Evolutionary conservation across 495 filamentous ascomycete genomes (phyloP).

Genomic region (Alectoria sarmentosa): DNA sequence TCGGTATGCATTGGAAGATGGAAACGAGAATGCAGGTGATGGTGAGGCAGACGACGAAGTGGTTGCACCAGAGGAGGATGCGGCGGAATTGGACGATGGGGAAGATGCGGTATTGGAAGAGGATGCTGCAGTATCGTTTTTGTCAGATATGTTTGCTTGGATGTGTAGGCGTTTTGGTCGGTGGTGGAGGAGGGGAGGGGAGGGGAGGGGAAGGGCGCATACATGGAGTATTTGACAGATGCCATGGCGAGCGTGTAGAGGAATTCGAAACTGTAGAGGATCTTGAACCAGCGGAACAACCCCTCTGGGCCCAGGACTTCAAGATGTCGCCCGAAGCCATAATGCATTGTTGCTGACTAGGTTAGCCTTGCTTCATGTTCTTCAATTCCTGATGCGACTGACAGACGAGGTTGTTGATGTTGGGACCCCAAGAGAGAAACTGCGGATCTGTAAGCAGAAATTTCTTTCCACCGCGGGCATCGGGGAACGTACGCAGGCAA

Average conservation of each 20-base stretch:
- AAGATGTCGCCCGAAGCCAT: neutral
- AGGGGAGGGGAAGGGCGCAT: neutral
- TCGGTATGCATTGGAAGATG: conserved; percentile 18
- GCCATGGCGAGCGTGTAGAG: conserved; percentile 17
- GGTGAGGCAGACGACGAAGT: conserved; percentile 13
- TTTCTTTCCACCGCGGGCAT: neutral
- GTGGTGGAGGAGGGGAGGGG: neutral
- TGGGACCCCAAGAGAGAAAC: conserved; percentile 21
- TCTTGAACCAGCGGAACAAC: conserved; percentile 14
- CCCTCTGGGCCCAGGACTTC: neutral
- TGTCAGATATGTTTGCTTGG: neutral
- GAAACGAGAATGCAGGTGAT: conserved; percentile 3
- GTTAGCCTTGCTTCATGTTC: neutral
- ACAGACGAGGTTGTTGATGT: conserved; percentile 18
- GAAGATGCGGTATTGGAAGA: conserved; percentile 23
- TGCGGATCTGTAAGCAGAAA: neutral
- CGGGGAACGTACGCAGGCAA: neutral
- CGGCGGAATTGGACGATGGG: conserved; percentile 24
- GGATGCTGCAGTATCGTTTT: neutral
- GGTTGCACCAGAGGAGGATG: conserved; percentile 8
- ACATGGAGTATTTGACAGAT: conserved; percentile 20
- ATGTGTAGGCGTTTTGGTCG: no score
- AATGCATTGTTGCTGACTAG: neutral
- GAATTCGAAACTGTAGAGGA: conserved; percentile 20
- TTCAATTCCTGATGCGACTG: neutral